Percentiles rank a stretch among this genome's conserved stretches.
Conservation (phyloP, 495 filamentous ascomycete genomes). For the Aspergillus ostianus region DNA sequence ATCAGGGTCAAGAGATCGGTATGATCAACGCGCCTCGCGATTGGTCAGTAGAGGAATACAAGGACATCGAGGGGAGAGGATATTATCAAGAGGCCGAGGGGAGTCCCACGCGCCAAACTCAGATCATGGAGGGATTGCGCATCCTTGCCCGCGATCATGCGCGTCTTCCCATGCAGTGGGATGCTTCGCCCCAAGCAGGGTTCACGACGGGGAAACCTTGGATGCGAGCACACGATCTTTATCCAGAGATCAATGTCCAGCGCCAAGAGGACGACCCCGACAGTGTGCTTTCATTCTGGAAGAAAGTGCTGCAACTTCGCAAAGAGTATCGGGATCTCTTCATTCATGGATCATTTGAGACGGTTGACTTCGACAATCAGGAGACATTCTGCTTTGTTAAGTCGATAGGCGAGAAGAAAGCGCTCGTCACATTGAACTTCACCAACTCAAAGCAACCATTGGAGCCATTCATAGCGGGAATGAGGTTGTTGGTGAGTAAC, state of each 20-base stretch:
- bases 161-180: constrained; percentile 61
- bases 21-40: constrained; percentile 60
- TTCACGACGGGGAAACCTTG: constrained; percentile 40
- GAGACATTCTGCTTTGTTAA: constrained; percentile 5
- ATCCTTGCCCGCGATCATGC: constrained; percentile 42
- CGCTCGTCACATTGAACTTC: constrained; percentile 4
- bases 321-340: constrained; percentile 48
- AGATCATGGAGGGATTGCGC: constrained; percentile 27
- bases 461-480: neutral
- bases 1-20: constrained; percentile 68
- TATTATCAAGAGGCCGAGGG: constrained; percentile 43
- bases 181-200: constrained; percentile 43
- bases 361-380: constrained; percentile 26
- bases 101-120: constrained; percentile 18
- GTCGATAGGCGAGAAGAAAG: constrained; percentile 3
- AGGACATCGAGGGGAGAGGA: constrained; percentile 60
- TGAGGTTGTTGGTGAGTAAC: constrained; percentile 8
- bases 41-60: constrained; percentile 60
- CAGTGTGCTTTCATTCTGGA: constrained; percentile 47
- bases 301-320: constrained; percentile 37
- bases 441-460: neutral
- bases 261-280: constrained; percentile 33
- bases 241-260: constrained; percentile 41
- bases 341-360: constrained; percentile 52
- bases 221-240: constrained; percentile 50